Evolutionary conservation across 345 rosid genomes (phyloP).

Genomic region (Hibiscus mutabilis): DNA sequence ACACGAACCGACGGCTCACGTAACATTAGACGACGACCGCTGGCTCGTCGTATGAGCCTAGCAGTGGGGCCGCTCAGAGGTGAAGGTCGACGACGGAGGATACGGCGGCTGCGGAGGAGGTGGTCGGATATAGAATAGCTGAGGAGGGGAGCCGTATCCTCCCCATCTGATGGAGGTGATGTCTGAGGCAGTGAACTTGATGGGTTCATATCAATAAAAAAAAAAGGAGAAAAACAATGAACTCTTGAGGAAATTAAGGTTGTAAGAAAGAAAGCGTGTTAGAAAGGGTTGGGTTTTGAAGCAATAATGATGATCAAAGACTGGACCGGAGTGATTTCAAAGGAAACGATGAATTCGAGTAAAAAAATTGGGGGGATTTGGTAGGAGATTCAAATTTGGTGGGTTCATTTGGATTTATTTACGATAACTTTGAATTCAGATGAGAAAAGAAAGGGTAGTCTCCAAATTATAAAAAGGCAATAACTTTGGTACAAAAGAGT

Average conservation of each 20-base stretch:
- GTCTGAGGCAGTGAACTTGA: slow-evolving; percentile 11
- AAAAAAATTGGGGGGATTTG: neutral
- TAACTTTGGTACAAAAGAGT: neutral
- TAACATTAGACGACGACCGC: slow-evolving; percentile 72
- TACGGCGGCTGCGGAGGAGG: slow-evolving; percentile 52
- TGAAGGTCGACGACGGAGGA: slow-evolving; percentile 45
- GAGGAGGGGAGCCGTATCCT: slow-evolving; percentile 50
- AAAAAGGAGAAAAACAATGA: neutral
- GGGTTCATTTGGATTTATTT: slow-evolving; percentile 8
- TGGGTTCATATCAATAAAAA: slow-evolving; percentile 23
- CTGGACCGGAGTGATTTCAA: neutral
- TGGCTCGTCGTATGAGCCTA: slow-evolving; percentile 65
- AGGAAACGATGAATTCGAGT: neutral
- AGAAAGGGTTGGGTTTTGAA: slow-evolving; percentile 6
- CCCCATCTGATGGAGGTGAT: slow-evolving; percentile 13
- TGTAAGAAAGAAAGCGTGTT: neutral
- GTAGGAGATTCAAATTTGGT: slow-evolving; percentile 5
- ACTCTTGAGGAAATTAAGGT: neutral
- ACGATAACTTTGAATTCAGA: neutral
- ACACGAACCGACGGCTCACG: slow-evolving; percentile 31
- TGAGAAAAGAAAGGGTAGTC: neutral
- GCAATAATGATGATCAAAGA: neutral
- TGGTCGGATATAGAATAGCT: slow-evolving; percentile 32
- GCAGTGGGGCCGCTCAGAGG: slow-evolving; percentile 54
- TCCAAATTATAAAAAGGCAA: neutral